A percentile compares a stretch with the other conserved stretches of the same genome.
Evolutionary conservation across 129 eudicot species (phyloP).

Genomic region (Flaveria robusta): DNA sequence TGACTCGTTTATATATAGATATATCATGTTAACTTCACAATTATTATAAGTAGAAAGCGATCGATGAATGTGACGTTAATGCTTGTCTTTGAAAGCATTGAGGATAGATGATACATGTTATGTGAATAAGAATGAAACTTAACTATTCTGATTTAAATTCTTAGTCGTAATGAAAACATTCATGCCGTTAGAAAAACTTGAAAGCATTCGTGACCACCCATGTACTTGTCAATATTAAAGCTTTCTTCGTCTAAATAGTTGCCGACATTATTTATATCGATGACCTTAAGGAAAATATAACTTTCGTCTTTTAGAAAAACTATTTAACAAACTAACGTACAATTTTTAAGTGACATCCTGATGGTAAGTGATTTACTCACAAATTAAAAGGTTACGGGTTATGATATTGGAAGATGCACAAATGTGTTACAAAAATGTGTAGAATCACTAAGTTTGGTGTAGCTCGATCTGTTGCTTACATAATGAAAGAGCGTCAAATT

Average conservation of each 20-base stretch:
- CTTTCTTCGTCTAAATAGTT: not conserved
- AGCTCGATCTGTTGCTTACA: too few species aligned
- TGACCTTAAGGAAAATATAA: not conserved
- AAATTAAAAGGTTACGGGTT: too few species aligned
- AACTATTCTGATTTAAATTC: not conserved
- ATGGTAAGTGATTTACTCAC: too few species aligned
- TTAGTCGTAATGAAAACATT: not conserved
- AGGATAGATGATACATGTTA: not conserved
- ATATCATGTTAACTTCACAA: not conserved
- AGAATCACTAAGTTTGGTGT: too few species aligned
- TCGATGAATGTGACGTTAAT: not conserved
- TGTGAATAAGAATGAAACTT: not conserved
- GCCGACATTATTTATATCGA: not conserved
- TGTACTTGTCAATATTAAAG: not conserved
- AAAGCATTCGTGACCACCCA: not conserved
- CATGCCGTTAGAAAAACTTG: not conserved
- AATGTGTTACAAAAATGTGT: too few species aligned
- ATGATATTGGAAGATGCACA: too few species aligned
- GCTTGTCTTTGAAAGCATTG: not conserved
- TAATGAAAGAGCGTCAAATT: too few species aligned
- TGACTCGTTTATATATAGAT: too few species aligned
- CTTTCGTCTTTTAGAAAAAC: not conserved
- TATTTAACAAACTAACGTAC: too few species aligned
- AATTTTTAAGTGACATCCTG: too few species aligned
- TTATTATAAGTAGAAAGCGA: not conserved